Evolutionary conservation across 2,329 filamentous ascomycete genomes (phyloP), one percentile per base, ranked within the genome.

Genomic region (Leptodontidium sp.): DNA sequence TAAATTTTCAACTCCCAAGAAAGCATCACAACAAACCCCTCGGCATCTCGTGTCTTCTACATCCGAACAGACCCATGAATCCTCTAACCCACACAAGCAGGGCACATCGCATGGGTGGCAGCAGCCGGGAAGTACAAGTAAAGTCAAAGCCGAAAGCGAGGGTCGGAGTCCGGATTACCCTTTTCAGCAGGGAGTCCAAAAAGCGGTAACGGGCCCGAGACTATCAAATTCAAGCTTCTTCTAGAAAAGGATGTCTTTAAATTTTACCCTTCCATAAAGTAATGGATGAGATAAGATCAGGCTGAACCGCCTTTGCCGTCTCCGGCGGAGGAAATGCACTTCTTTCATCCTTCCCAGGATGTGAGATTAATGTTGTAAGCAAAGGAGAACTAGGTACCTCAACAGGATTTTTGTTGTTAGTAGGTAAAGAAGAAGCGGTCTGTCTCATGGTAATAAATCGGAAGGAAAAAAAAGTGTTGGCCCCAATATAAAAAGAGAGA

Each of bases 161-260:
- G 15, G 32, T 49, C 58, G 58, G 58, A 35, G n/a, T 49, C 21
- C 40, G 58, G 58, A 29, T 32, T 61, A 47, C 45, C 45, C 45
- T 11, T 35, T 49, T 12, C 14, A 61, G 38, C 38, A 17, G 8
- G 21, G 43, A 24, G 40, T 49, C 9, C 21, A 7, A 49, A 32
- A 21, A 47, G 58, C 26, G 17, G 24, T 5, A 14, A 14, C 6
- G 40, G 12, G 14, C 17, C 24, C 6, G 40, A 35, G 17, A 32
- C 24, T 32, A 61, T 49, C 43, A 49, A 35, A 47, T 47, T 61
- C 55, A 59, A 59, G 55, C 58, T 61, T 61, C 58, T 61, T 47
- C 58, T 61, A 49, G 40, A 61, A 49, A 58, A 58, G 29, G 21
- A 9, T 1, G 21, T 21, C 21, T 21, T 35, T 35, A 9, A 35